Percentiles rank a stretch among this genome's conserved stretches.
Evolutionary conservation across 768 basidiomycete species (phyloP).

Genomic region (Tephrocybe rancida): DNA sequence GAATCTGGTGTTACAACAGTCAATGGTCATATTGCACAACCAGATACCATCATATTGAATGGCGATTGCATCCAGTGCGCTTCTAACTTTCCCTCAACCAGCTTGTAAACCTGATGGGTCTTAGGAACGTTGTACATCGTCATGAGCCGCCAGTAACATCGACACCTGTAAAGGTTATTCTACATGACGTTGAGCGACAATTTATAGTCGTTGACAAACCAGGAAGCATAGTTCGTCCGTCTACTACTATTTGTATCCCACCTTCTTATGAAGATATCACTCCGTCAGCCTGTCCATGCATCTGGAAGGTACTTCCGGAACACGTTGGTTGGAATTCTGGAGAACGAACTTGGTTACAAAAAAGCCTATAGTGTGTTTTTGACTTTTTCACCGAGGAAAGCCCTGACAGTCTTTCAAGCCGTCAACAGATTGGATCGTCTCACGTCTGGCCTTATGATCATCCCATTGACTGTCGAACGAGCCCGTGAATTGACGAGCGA

Average conservation of each 20-base stretch:
- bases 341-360: conserved; percentile 78
- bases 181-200: conserved; percentile 75
- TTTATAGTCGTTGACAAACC: conserved; percentile 97
- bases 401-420: conserved; percentile 49
- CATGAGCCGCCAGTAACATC: conserved; percentile 96
- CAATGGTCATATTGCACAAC: conserved; percentile 84
- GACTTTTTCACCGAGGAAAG: not conserved
- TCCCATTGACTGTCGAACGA: conserved; percentile 72
- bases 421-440: conserved; percentile 93
- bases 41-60: conserved; percentile 77
- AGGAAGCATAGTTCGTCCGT: conserved; percentile 84
- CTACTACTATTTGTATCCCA: conserved; percentile 4
- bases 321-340: conserved; percentile 84
- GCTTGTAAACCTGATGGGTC: not conserved
- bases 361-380: conserved; percentile 78
- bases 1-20: conserved; percentile 94
- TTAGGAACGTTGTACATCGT: conserved; percentile 90
- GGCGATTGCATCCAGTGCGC: conserved; percentile 91
- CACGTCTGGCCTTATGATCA: conserved; percentile 94
- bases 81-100: not conserved
- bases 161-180: conserved; percentile 76
- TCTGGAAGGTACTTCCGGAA: conserved; percentile 90
- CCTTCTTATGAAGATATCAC: conserved; percentile 8
- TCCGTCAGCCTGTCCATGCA: conserved; percentile 81
- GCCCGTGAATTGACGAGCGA: conserved; percentile 77